Base-by-base conservation (phyloP, 2,329 filamentous ascomycete species). In the Grosmannia penicillata region DNA sequence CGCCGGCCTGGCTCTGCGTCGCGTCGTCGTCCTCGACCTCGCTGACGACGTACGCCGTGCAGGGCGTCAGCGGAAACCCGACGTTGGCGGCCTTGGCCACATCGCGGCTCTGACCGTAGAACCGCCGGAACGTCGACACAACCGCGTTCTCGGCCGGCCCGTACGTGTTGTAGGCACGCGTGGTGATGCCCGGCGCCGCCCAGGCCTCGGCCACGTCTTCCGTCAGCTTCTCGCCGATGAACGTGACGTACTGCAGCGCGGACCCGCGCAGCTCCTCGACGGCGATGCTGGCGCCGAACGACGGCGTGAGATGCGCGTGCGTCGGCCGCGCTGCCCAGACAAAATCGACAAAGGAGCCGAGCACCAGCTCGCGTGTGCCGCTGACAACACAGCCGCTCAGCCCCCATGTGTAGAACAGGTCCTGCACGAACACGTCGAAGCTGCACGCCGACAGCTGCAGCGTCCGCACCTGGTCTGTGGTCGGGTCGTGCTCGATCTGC, bases 161-260 rank as follows among this genome's bases (percentile, higher is more conserved):
- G 27, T 53, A 53, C 8, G 49, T 50, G 37, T 53, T 53, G 35
- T 47, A 50, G 8, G 45, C 40, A 8, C 39, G 40, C 1, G 44
- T 48, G 27, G 45, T 46, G 36, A 49, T 42, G 3, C 37, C 46
- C 2, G 45, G 43, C n/a, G 59, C 64, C n/a, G 67, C 63, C 75
- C 75, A 79, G 18, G 60, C 57, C 7, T 60, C 56, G 40, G 67
- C 68, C 2, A 78, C 71, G 42, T 67, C 65, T 39, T 70, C 63
- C 1, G 68, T 75, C 43, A 78, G 52, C 15, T 65, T 65, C 54
- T 79, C 75, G 7, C 75, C 75, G 18, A 71, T 68, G n/a, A 70
- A 73, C 14, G 77, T 67, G 23, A 79, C 56, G 22, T 31, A 36
- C 2, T 31, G 78, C 23, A 37, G 34, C 15, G 31, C 36, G 1